Evolutionary conservation across 257 asterid genomes (phyloP), one percentile per base, ranked within the genome.

Genomic region (Perilla frutescens): DNA sequence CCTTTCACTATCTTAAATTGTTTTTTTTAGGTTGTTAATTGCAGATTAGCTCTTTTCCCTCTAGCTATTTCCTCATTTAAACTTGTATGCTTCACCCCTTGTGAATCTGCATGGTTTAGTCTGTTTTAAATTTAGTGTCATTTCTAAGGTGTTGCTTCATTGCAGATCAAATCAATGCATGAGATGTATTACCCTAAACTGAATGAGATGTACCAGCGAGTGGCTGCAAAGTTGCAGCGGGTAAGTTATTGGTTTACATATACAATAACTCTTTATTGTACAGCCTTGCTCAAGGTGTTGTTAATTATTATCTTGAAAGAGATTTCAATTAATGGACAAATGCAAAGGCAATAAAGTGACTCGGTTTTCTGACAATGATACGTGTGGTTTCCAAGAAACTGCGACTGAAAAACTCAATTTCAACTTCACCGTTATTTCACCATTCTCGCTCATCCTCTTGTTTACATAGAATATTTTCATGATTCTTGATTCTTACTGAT

Each of bases 141-240:
- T 57, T 45, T 78, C 71, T 74, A 48, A 75, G 60, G 29, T 36
- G 66, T 20, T 44, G 70, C 44, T 72, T 56, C 59, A 2, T 77
- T 89, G 87, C 99, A 95, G 99, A 87, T 95, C 65, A 95, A 89
- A 75, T 71, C 87, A 85, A 86, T 95, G 99, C 74, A 82, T 80
- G 97, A 90, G 74, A 66, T 73, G 91, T 87, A 88, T 84, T 87
- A 73, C 59, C 77, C 72, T 53, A 97, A 91, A 10, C 74, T 95
- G 80, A 89, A 87, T 81, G 98, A 92, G 26, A 81, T 92, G 94
- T 84, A 79, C 84, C 83, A 82, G 80, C 87, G 86, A 87, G 89
- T 92, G 77, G 86, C 88, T 57, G 73, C 80, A 54, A 95, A 89
- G 83, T 67, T 95, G 88, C 96, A 86, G 77, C 93, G 85, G 97